Evolutionary conservation across 148 eudicot species (phyloP), one percentile per base, ranked within the genome.

Genomic region (Limonium bicolor): DNA sequence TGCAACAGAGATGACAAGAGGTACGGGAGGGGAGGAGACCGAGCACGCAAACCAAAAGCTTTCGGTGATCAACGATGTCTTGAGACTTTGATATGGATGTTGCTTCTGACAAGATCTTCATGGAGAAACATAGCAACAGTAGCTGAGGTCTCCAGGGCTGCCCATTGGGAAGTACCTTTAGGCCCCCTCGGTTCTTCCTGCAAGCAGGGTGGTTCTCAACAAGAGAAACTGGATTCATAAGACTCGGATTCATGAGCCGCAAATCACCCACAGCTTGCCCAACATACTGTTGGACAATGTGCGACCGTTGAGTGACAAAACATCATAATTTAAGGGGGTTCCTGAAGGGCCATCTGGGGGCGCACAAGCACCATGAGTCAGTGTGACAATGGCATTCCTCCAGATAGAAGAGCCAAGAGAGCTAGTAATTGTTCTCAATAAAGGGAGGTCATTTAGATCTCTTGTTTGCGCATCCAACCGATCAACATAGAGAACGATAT

Each of bases 271-370:
- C 73, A 41, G 99, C 82, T 35, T 80, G 95, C 18, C 88, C 94
- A 56, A 90, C 73, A 20, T 77, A 85, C 63, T 90, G 95, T 69
- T 90, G 99, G 61, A 90, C 71, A 34, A 85, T 70, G 38, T 81
- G 95, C 12, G 95, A 81, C 33, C 99, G 72, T 51, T 90, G 94
- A 50, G 80, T 73, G 33, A 90, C 99, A 54, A 82, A 90, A 67
- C 78, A 30, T 90, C 94, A 18, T 90, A 90, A 57, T 79, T 73
- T 66, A 90, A 59, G 27, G 99, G 88, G 33, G 75, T 44, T 16
- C 99, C 99, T 46, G 84, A 62, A 23, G 95, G 95, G 12, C 99
- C 99, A 54, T 90, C 99, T 7, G 99, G 99, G 7, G 99, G 99
- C 22, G 99, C 99, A 55, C 78, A 77, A 29, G 88, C 78, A 41